These are phyloP conservation scores for Pyrus hybrid DNA, from an alignment of 331 rosid species.

Conservation along the genomic window DNA sequence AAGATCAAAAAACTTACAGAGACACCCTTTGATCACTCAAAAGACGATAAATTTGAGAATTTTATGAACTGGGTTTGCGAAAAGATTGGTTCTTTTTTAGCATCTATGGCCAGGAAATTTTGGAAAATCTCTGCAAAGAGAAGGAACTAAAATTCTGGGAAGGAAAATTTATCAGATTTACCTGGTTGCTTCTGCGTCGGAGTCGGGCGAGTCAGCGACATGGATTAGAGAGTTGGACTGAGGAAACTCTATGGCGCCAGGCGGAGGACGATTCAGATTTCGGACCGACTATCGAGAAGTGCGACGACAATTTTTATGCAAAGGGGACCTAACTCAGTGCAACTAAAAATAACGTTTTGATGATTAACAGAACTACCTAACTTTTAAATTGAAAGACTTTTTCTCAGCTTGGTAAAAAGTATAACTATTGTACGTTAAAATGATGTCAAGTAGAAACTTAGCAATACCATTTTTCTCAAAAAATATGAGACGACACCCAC, in stretches of 20 bases:
- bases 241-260: neutral
- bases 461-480: no score
- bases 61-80: neutral
- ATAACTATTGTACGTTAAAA: no score
- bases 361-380: no score
- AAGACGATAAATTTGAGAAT: neutral
- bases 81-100: neutral
- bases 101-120: neutral
- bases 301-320: neutral
- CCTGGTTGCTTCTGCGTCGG: conserved; percentile 6
- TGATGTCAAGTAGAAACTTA: no score
- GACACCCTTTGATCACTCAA: neutral
- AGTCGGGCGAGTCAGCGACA: conserved; percentile 5
- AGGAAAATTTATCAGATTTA: neutral
- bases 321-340: no score
- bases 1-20: neutral
- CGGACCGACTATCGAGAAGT: neutral
- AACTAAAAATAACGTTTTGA: no score
- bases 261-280: no score
- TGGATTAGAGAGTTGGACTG: neutral
- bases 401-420: no score
- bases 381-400: no score
- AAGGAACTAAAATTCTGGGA: neutral
- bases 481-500: no score
- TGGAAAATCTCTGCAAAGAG: no score